These are phyloP conservation scores for Fusarium longipes DNA, from an alignment of 2,329 filamentous ascomycete genomes.

Conservation along the genomic window DNA sequence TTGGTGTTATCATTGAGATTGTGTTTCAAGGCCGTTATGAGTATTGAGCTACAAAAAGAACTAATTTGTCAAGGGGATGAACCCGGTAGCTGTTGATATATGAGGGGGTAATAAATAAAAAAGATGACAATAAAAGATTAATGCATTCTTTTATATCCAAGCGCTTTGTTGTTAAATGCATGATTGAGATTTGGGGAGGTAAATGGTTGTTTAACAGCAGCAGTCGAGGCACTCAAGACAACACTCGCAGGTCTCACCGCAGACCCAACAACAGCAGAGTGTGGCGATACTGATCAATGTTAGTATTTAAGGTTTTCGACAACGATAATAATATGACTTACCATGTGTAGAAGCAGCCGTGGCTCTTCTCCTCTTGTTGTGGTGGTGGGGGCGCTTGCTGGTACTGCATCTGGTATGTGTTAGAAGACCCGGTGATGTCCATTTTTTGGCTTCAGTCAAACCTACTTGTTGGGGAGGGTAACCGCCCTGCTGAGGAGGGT, in stretches of 20 bases:
- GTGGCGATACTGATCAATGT: slow-evolving; percentile 50
- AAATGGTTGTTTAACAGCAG: slow-evolving; percentile 49
- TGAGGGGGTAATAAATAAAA: not conserved
- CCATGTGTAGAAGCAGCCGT: slow-evolving; percentile 56
- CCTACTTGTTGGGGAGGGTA: slow-evolving; percentile 46
- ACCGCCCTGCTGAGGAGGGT: too few relatives aligned
- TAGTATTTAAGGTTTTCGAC: too few relatives aligned
- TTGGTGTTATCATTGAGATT: not conserved
- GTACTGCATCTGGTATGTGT: slow-evolving; percentile 48
- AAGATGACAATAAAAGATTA: not conserved
- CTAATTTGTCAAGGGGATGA: not conserved
- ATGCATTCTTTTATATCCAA: not conserved
- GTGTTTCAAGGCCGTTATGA: not conserved
- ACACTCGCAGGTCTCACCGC: slow-evolving; percentile 58
- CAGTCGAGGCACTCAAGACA: slow-evolving; percentile 56
- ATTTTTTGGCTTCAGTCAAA: not conserved
- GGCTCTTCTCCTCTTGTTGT: slow-evolving; percentile 54
- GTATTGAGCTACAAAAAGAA: not conserved
- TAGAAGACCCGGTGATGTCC: slow-evolving; percentile 9
- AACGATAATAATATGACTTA: slow-evolving; percentile 29
- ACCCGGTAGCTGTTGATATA: not conserved
- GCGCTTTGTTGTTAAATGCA: slow-evolving; percentile 10
- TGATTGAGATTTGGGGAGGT: not conserved
- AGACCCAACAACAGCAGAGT: slow-evolving; percentile 59
- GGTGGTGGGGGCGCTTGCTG: slow-evolving; percentile 50